Percentiles rank a stretch among this genome's conserved stretches.
phyloP scores from a whole-genome alignment of 805 yeast genomes.

The Tetrapisispora iriomotensis region DNA sequence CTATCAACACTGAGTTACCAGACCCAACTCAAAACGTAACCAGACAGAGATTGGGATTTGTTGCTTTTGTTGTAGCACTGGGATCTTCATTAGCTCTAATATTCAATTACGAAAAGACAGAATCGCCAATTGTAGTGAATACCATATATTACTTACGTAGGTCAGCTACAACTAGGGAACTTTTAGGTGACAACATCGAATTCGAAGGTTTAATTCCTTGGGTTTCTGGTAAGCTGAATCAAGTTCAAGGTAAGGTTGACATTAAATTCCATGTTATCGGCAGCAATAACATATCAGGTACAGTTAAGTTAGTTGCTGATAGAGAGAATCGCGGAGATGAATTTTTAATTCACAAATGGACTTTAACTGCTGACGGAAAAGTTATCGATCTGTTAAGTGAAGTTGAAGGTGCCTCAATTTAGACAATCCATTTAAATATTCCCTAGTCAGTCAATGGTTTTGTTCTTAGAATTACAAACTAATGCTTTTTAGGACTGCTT shows the following conservation, averaged over 20 bases:
- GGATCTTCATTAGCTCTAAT: conserved; percentile 50
- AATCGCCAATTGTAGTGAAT: conserved; percentile 81
- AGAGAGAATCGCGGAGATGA: conserved; percentile 49
- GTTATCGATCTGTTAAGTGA: conserved; percentile 43
- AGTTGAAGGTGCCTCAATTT: conserved; percentile 11
- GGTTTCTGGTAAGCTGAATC: conserved; percentile 78
- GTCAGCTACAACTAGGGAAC: conserved; percentile 49
- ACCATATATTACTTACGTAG: conserved; percentile 80
- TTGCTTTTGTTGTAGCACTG: conserved; percentile 44
- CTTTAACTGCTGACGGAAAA: conserved; percentile 40
- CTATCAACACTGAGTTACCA: conserved; percentile 74
- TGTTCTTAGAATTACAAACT: no score
- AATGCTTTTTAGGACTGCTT: no score
- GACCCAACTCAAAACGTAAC: conserved; percentile 55
- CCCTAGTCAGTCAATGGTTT: no score
- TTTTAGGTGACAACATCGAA: conserved; percentile 66
- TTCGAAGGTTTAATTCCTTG: conserved; percentile 69
- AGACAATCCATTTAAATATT: neutral
- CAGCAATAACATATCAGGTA: conserved; percentile 41
- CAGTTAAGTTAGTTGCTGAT: conserved; percentile 57
- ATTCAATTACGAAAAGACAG: conserved; percentile 86
- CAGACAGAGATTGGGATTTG: conserved; percentile 45
- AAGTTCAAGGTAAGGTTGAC: conserved; percentile 73
- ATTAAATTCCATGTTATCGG: conserved; percentile 67
- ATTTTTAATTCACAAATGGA: conserved; percentile 57